Conservation (phyloP, 139 green algal genomes). For the Gonium pectorale region DNA sequence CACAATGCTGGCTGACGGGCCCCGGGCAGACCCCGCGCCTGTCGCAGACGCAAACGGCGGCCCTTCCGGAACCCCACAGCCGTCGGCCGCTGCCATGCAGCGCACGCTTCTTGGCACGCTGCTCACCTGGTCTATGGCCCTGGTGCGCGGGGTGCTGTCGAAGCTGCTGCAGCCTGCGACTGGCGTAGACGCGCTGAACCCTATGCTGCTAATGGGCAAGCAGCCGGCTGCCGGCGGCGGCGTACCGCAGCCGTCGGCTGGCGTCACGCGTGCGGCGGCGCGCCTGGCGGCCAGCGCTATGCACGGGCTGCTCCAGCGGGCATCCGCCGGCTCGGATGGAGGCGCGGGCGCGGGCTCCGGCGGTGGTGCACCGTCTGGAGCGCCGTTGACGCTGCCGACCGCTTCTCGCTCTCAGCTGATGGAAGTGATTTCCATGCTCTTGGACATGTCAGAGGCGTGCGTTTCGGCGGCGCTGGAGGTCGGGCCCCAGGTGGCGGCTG, state of each 20-base stretch:
- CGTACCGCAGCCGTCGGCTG: neutral
- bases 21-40: neutral
- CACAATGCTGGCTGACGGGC: neutral
- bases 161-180: conserved; percentile 29
- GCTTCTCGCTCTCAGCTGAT: conserved; percentile 5
- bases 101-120: conserved; percentile 9
- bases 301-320: conserved; percentile 11
- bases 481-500: neutral
- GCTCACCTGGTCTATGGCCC: conserved; percentile 12
- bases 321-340: neutral
- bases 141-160: neutral
- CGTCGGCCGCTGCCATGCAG: too few relatives aligned
- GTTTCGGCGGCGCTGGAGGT: conserved; percentile 27
- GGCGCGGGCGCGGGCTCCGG: neutral
- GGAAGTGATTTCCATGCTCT: conserved; percentile 40
- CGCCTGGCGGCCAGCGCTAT: conserved; percentile 20
- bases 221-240: neutral
- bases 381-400: neutral
- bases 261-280: conserved; percentile 6
- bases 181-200: neutral
- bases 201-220: conserved; percentile 8
- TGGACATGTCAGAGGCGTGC: conserved; percentile 52
- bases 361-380: too few relatives aligned
- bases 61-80: too few relatives aligned
- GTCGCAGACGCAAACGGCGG: neutral